Conservation (phyloP, 2,329 filamentous ascomycete genomes). For the Leptographium radiaticola region DNA sequence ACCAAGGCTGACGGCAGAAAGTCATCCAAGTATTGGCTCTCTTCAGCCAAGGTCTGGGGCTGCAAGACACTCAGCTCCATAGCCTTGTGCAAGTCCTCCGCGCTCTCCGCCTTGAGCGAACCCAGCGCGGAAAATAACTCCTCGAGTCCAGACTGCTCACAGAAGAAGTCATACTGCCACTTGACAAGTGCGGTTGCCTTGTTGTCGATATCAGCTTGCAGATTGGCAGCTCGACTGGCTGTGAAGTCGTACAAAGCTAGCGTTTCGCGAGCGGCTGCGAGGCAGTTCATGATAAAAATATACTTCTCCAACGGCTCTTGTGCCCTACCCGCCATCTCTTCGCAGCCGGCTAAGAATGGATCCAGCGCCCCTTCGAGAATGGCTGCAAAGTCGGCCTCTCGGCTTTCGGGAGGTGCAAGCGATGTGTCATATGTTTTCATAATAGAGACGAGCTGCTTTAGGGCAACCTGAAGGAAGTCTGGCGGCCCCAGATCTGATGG, state of each 20-base stretch:
- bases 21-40: slow-evolving; percentile 69
- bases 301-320: slow-evolving; percentile 46
- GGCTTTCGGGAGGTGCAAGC: slow-evolving; percentile 43
- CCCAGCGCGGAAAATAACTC: slow-evolving; percentile 46
- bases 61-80: slow-evolving; percentile 42
- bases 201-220: slow-evolving; percentile 42
- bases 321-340: slow-evolving; percentile 46
- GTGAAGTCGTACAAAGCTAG: slow-evolving; percentile 54
- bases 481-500: slow-evolving; percentile 66
- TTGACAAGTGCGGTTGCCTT: slow-evolving; percentile 46
- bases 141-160: slow-evolving; percentile 60
- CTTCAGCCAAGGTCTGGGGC: slow-evolving; percentile 44
- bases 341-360: slow-evolving; percentile 68
- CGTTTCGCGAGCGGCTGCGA: slow-evolving; percentile 41
- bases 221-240: slow-evolving; percentile 34
- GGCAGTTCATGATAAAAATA: slow-evolving; percentile 64
- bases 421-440: slow-evolving; percentile 84
- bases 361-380: slow-evolving; percentile 71
- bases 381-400: slow-evolving; percentile 57
- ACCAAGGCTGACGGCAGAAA: slow-evolving; percentile 89
- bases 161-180: slow-evolving; percentile 60
- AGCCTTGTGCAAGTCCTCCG: slow-evolving; percentile 40
- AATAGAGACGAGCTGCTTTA: slow-evolving; percentile 64
- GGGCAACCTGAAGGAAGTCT: slow-evolving; percentile 64
- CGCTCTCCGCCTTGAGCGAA: slow-evolving; percentile 20